Conservation (phyloP, 805 yeast species). For the Myxozyma neotropica region DNA sequence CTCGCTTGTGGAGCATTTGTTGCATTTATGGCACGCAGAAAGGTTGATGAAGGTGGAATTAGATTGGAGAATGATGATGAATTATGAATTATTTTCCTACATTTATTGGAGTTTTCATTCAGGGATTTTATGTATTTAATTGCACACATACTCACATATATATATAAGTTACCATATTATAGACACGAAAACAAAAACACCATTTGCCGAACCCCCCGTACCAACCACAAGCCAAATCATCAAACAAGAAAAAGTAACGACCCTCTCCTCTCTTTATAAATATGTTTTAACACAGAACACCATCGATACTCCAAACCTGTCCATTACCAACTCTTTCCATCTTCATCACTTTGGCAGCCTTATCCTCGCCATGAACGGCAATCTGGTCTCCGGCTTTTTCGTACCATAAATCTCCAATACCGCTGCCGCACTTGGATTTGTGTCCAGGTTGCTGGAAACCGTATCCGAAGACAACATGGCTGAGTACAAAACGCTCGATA, state of each 20-base stretch:
- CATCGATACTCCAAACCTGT: conserved; percentile 38
- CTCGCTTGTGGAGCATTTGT: conserved; percentile 14
- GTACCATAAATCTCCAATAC: conserved; percentile 28
- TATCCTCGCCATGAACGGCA: conserved; percentile 24
- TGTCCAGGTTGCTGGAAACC: conserved; percentile 22
- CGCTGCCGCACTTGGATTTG: conserved; percentile 21
- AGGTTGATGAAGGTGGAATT: not conserved
- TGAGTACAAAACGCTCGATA: conserved; percentile 58
- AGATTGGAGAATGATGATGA: conserved; percentile 8
- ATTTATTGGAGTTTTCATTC: not conserved
- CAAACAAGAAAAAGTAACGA: not conserved
- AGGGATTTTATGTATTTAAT: not conserved
- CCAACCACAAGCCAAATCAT: not conserved
- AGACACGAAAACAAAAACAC: not conserved
- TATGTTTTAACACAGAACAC: conserved; percentile 11
- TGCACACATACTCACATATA: not conserved
- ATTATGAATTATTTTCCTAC: not conserved
- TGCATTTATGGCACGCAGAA: conserved; percentile 35
- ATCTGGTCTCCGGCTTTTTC: conserved; percentile 18
- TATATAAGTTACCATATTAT: not conserved
- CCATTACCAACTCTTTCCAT: conserved; percentile 39
- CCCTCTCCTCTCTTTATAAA: not conserved
- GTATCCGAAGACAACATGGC: conserved; percentile 56
- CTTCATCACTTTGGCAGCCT: conserved; percentile 33
- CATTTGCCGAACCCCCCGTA: not conserved